phyloP scores from a whole-genome alignment of 2,329 filamentous ascomycete genomes.

The Myriosclerotinia scirpicola region DNA sequence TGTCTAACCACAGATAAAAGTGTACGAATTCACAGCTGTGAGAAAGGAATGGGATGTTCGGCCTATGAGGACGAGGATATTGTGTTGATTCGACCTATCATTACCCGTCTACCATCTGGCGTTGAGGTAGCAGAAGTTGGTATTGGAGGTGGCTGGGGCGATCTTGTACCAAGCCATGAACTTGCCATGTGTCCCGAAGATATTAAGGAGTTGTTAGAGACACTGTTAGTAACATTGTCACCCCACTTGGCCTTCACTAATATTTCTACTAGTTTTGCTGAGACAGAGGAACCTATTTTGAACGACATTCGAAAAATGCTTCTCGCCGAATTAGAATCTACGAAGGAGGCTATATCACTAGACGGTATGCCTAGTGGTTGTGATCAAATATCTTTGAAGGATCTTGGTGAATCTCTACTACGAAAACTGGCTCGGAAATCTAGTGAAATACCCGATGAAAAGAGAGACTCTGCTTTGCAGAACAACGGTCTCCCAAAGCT shows the following conservation, averaged over 20 bases:
- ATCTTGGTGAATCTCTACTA: slow-evolving; percentile 34
- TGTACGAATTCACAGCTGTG: slow-evolving; percentile 81
- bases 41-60: slow-evolving; percentile 65
- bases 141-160: slow-evolving; percentile 75
- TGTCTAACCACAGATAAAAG: slow-evolving; percentile 66
- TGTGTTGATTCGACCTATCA: slow-evolving; percentile 76
- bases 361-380: slow-evolving; percentile 29
- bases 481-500: slow-evolving; percentile 29
- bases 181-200: slow-evolving; percentile 7
- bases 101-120: slow-evolving; percentile 62
- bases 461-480: not conserved
- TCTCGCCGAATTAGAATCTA: slow-evolving; percentile 29
- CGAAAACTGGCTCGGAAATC: slow-evolving; percentile 27
- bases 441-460: slow-evolving; percentile 1
- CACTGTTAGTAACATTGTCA: not conserved
- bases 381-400: slow-evolving; percentile 30
- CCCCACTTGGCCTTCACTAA: slow-evolving; percentile 16
- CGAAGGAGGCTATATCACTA: slow-evolving; percentile 34
- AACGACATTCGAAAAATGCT: slow-evolving; percentile 38
- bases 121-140: slow-evolving; percentile 70
- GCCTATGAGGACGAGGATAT: slow-evolving; percentile 50
- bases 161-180: slow-evolving; percentile 52
- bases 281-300: slow-evolving; percentile 41
- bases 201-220: slow-evolving; percentile 8
- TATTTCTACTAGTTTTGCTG: slow-evolving; percentile 26